These are phyloP conservation scores for Periconia sp. DNA, from an alignment of 2,329 filamentous ascomycete species.

Conservation along the genomic window DNA sequence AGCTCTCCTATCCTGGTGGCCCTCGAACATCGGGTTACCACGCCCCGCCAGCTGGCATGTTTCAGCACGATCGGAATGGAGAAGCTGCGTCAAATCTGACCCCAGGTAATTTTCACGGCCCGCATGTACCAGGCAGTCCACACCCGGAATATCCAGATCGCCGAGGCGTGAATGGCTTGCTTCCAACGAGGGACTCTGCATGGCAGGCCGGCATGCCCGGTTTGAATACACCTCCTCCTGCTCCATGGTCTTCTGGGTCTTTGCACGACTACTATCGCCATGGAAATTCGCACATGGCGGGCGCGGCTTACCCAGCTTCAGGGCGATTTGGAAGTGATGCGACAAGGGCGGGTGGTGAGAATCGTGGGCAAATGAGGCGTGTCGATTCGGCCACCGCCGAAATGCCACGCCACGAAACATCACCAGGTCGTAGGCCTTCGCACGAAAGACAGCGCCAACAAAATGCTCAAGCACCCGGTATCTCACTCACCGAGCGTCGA, in stretches of 20 bases:
- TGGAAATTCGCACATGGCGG: neutral
- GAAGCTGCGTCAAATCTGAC: neutral
- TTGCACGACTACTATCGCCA: neutral
- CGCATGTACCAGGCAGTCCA: conserved; percentile 8
- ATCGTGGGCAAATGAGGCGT: conserved; percentile 9
- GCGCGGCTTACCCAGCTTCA: conserved; percentile 5
- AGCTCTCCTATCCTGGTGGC: conserved; percentile 9
- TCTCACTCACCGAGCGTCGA: conserved; percentile 19
- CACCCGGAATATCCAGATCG: conserved; percentile 3
- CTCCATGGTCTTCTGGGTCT: neutral
- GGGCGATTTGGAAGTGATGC: conserved; percentile 7
- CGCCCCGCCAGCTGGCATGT: conserved; percentile 17
- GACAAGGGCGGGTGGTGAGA: neutral
- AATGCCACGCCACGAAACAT: conserved; percentile 17
- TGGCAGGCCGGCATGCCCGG: neutral
- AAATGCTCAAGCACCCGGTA: conserved; percentile 9
- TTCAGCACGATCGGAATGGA: conserved; percentile 21
- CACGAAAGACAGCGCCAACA: conserved; percentile 20
- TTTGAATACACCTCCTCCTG: neutral
- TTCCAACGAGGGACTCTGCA: neutral
- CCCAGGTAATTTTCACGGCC: conserved; percentile 2
- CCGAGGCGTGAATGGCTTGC: neutral
- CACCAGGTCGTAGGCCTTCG: conserved; percentile 18
- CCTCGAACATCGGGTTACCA: conserved; percentile 16
- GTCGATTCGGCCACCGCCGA: conserved; percentile 9